A percentile compares a stretch with the other conserved stretches of the same genome.
Conservation (phyloP, 805 yeast species). For the Saccharomycopsis fodiens region DNA sequence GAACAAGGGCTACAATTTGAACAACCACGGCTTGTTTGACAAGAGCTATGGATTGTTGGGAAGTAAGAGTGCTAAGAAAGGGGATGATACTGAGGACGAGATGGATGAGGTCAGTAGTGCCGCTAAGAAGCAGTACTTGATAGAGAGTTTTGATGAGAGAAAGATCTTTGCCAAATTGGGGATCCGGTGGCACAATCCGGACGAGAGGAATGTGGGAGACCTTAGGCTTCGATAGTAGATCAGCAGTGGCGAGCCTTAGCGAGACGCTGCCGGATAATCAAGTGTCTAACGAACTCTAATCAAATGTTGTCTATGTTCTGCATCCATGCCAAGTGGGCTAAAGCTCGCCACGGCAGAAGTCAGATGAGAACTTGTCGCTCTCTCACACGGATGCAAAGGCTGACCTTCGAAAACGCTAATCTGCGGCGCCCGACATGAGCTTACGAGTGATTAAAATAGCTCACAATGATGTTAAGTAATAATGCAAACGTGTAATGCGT, state of each 20-base stretch:
- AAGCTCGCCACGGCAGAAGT: too few relatives aligned
- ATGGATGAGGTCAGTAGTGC: slow-evolving; percentile 8
- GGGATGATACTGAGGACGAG: slow-evolving; percentile 12
- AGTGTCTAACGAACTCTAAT: too few relatives aligned
- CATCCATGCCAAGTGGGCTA: too few relatives aligned
- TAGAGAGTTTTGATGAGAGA: slow-evolving; percentile 39
- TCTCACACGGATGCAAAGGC: too few relatives aligned
- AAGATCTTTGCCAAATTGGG: slow-evolving; percentile 39
- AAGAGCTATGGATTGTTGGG: slow-evolving; percentile 1
- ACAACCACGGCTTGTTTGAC: slow-evolving; percentile 36
- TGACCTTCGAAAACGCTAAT: too few relatives aligned
- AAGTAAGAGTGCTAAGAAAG: background rate
- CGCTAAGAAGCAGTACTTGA: slow-evolving; percentile 20
- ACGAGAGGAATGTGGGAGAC: slow-evolving; percentile 25
- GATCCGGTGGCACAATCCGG: slow-evolving; percentile 28
- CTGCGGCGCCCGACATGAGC: too few relatives aligned
- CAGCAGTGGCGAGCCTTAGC: too few relatives aligned
- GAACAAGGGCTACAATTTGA: slow-evolving; percentile 32
- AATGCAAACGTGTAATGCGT: too few relatives aligned
- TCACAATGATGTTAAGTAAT: too few relatives aligned
- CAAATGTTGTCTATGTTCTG: background rate
- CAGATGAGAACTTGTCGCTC: background rate
- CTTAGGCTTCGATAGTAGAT: background rate
- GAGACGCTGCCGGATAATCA: too few relatives aligned
- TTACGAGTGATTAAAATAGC: too few relatives aligned